Base-by-base conservation (phyloP, 2,329 filamentous ascomycete genomes). In the Moelleriella libera region DNA sequence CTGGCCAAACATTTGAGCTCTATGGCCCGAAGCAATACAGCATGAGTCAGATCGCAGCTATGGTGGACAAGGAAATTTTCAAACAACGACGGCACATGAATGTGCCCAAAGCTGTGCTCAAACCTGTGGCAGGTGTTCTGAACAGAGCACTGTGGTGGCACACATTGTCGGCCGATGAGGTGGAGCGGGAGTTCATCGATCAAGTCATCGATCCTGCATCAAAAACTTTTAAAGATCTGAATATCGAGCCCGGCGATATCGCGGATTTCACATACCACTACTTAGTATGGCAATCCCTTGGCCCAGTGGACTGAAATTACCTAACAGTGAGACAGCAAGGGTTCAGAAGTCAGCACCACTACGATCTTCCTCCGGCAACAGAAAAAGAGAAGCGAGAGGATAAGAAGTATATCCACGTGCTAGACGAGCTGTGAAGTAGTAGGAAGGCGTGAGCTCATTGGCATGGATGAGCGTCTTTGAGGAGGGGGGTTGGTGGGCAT, bases 141-240 rank as follows among this genome's bases (percentile, higher is more conserved):
- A 96, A 96, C 76, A 82, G 80, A 62, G 67, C 76, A 44, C 70
- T 97, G 21, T 98, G 89, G 89, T 98, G 88, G 88, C 84, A 83
- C 43, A 80, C 85, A 44, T 72, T 84, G 52, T 89, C 85, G 34
- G 79, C 80, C 40, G 89, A 97, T 59, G 81, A 94, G 64, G 75
- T 98, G 10, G 88, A 96, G 72, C 77, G 85, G 52, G 89, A 98
- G 66, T 94, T 90, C 67, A 79, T 94, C 58, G 85, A 98, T 67
- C 92, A 98, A 67, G 71, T 79, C 56, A 94, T 98, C 60, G 92
- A 98, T 65, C 80, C 81, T 50, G 80, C 74, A 34, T 92, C 92
- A 54, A 97, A 96, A 78, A 97, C 92, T 2, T 94, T 97, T 71
- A 85, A 85, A 67, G 89, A 97, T 61, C 75, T 98, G 44, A 86